Conservation (phyloP, 2,329 filamentous ascomycete genomes). For the Penicillium paneum region DNA sequence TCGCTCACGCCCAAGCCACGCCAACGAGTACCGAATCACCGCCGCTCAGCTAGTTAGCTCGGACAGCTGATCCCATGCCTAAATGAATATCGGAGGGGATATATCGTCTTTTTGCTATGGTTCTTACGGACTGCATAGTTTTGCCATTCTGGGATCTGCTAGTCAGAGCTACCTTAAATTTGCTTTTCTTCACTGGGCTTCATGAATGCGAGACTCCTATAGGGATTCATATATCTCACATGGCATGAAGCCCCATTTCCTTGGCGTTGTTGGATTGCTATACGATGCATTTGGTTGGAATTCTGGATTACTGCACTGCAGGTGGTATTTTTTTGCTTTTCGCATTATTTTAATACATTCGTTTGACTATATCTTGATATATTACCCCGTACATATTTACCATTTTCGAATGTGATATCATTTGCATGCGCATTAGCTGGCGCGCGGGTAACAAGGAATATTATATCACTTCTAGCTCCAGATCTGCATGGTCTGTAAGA, state of each 20-base stretch:
- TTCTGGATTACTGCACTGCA: neutral
- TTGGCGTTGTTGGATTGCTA: conserved; percentile 2
- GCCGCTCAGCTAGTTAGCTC: neutral
- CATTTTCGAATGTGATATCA: conserved; percentile 10
- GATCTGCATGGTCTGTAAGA: neutral
- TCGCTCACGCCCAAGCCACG: neutral
- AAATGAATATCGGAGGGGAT: neutral
- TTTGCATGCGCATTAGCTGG: conserved; percentile 9
- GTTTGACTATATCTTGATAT: neutral
- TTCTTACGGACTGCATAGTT: neutral
- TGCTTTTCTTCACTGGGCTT: neutral
- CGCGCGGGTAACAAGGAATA: conserved; percentile 12
- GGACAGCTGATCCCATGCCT: neutral
- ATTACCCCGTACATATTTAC: neutral
- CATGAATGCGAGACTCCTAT: neutral
- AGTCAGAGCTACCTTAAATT: neutral
- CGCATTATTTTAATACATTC: neutral
- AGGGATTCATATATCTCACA: neutral
- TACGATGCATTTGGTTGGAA: conserved; percentile 7
- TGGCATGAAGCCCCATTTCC: neutral
- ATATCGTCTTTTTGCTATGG: neutral
- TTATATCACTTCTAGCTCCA: neutral
- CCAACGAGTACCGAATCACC: neutral
- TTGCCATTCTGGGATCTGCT: neutral
- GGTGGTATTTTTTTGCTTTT: neutral